Evolutionary conservation across 768 basidiomycete genomes (phyloP), one percentile per base, ranked within the genome.

Genomic region (Termitomyces sp.): DNA sequence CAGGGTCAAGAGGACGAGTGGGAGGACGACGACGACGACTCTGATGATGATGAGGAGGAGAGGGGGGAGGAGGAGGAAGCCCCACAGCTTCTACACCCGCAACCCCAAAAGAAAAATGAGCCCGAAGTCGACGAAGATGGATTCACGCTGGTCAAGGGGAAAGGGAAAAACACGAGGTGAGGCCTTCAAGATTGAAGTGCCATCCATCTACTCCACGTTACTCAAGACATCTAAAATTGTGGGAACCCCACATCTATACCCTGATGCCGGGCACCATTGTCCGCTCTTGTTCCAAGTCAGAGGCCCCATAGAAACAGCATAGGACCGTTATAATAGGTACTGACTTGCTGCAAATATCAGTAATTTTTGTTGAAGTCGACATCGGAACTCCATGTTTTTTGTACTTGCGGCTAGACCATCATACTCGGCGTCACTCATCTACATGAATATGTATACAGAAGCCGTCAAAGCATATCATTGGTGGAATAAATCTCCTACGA

Each of bases 101-200:
- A 57, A 8, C 50, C 65, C 48, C 53, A 64, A 31, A 62, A 69
- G 58, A 72, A 64, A 52, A 72, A 77, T 12, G 86, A 88, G 65
- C 87, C 89, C 0, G 81, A 91, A 51, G 78, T 95, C 0, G 95
- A 98, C 65, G 90, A 94, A 60, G 94, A 98, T 58, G 95, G 95
- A 0, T 98, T 98, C 68, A 92, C 88, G 3, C 67, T 88, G 51
- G 92, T 98, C 2, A 81, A 81, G 63, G 77, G 75, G 26, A 85
- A 83, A 64, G 79, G 82, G 12, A 86, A 83, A 65, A 75, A 77
- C 46, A 72, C 73, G 58, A 69, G 69, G 61, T 62, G 56, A 54
- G 12, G 47, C 49, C n/a, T n/a, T n/a, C n/a, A n/a, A n/a, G n/a
- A n/a, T n/a, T n/a, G n/a, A n/a, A n/a, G n/a, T n/a, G n/a, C n/a